phyloP scores from a whole-genome alignment of 139 green algal species.

The Haematococcus lacustris region DNA sequence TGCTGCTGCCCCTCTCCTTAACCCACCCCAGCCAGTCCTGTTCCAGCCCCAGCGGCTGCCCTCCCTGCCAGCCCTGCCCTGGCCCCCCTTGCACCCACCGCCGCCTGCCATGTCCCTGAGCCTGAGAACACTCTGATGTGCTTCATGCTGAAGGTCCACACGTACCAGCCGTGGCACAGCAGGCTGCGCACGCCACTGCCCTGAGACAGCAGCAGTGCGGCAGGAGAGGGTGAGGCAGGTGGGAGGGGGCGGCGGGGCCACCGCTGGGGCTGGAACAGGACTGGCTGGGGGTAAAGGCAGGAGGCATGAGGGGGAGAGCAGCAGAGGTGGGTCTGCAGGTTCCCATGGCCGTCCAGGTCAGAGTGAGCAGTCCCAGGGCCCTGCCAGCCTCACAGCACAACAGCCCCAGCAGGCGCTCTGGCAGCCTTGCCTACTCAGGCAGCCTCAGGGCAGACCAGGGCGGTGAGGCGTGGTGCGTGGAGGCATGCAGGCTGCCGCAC shows the following conservation, averaged over 20 bases:
- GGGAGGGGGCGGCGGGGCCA: too few relatives aligned
- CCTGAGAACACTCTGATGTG: conserved; percentile 24
- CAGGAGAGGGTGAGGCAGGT: too few relatives aligned
- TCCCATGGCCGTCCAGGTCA: not conserved
- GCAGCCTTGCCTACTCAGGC: not conserved
- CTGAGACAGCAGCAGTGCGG: too few relatives aligned
- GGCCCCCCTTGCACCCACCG: not conserved
- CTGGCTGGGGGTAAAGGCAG: too few relatives aligned
- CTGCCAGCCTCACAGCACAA: not conserved
- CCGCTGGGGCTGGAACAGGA: too few relatives aligned
- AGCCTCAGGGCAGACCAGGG: not conserved
- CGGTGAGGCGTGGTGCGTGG: not conserved
- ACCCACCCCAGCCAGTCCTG: too few relatives aligned
- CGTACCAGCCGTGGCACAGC: conserved; percentile 8
- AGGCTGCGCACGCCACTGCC: conserved; percentile 26
- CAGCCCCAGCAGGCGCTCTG: not conserved
- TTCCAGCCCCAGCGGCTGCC: not conserved
- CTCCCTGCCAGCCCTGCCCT: not conserved
- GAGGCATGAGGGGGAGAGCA: not conserved
- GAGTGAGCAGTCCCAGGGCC: not conserved
- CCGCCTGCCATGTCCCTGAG: conserved; percentile 15
- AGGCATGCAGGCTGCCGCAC: not conserved
- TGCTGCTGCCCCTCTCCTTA: not conserved
- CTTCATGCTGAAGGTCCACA: conserved; percentile 34
- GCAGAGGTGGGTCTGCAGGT: not conserved